Percentiles rank a stretch among this genome's conserved stretches.
These are phyloP conservation scores for Hirsutella rhossiliensis DNA, from an alignment of 2,329 filamentous ascomycete species.

Conservation along the genomic window DNA sequence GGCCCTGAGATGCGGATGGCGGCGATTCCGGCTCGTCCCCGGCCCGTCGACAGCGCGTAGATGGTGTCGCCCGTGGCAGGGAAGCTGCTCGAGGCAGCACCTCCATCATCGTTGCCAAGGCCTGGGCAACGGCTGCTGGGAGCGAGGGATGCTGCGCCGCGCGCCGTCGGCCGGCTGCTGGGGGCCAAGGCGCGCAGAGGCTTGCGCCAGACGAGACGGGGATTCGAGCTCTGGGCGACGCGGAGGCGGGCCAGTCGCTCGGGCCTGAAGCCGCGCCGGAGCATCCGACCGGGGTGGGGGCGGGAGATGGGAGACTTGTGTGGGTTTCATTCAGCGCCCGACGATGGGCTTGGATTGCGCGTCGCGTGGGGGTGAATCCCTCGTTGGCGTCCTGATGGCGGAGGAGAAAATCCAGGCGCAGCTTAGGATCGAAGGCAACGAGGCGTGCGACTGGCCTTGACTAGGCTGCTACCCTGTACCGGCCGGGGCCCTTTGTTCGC, in stretches of 20 bases:
- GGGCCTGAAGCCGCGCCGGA: conserved; percentile 2
- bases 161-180: not conserved
- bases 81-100: not conserved
- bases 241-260: not conserved
- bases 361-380: too few relatives aligned
- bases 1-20: conserved; percentile 80
- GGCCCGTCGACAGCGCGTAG: conserved; percentile 80
- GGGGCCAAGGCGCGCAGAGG: not conserved
- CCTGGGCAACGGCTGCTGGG: not conserved
- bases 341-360: too few relatives aligned
- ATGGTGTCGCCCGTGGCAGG: conserved; percentile 50
- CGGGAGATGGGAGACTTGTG: too few relatives aligned
- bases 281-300: conserved; percentile 2
- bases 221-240: not conserved
- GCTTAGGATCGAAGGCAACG: too few relatives aligned
- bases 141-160: not conserved
- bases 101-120: not conserved
- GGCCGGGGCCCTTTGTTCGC: too few relatives aligned
- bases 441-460: too few relatives aligned
- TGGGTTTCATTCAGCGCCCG: too few relatives aligned
- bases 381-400: too few relatives aligned
- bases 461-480: too few relatives aligned
- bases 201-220: not conserved
- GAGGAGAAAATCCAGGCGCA: too few relatives aligned
- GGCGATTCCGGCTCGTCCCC: conserved; percentile 80